phyloP scores from a whole-genome alignment of 1,284 basidiomycete genomes.

The Cutaneotrichosporon sp. region DNA sequence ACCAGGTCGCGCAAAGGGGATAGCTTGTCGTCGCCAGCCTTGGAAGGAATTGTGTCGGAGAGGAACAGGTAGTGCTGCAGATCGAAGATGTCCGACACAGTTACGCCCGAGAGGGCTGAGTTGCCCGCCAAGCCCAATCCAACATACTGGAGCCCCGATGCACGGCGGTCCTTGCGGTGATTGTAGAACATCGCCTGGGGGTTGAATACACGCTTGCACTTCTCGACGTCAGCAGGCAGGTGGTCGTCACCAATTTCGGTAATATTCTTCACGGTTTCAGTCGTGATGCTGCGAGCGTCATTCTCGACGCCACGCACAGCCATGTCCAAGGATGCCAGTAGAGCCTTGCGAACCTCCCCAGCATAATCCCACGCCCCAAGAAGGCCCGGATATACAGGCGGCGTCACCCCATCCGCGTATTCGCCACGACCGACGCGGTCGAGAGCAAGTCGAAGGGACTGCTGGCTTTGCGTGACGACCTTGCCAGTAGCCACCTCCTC shows the following conservation, averaged over 20 bases:
- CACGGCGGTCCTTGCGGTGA: conserved; percentile 52
- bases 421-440: conserved; percentile 73
- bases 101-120: conserved; percentile 43
- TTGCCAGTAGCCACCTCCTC: conserved; percentile 70
- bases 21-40: conserved; percentile 9
- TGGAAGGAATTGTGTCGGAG: conserved; percentile 50
- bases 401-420: conserved; percentile 48
- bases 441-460: conserved; percentile 64
- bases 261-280: conserved; percentile 65
- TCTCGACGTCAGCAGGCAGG: conserved; percentile 75
- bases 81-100: conserved; percentile 77
- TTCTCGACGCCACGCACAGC: conserved; percentile 79
- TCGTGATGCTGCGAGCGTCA: conserved; percentile 69
- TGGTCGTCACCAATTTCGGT: conserved; percentile 68
- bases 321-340: conserved; percentile 73
- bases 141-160: conserved; percentile 38
- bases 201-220: conserved; percentile 78
- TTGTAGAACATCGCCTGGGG: conserved; percentile 87
- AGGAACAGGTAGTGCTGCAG: conserved; percentile 67
- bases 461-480: conserved; percentile 58
- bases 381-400: conserved; percentile 85
- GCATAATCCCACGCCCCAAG: conserved; percentile 86
- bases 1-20: conserved; percentile 30
- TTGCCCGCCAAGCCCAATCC: conserved; percentile 44
- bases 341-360: conserved; percentile 68